Base-by-base conservation (phyloP, 768 basidiomycete species). In the button mushroom (Agaricus bisporus) region DNA sequence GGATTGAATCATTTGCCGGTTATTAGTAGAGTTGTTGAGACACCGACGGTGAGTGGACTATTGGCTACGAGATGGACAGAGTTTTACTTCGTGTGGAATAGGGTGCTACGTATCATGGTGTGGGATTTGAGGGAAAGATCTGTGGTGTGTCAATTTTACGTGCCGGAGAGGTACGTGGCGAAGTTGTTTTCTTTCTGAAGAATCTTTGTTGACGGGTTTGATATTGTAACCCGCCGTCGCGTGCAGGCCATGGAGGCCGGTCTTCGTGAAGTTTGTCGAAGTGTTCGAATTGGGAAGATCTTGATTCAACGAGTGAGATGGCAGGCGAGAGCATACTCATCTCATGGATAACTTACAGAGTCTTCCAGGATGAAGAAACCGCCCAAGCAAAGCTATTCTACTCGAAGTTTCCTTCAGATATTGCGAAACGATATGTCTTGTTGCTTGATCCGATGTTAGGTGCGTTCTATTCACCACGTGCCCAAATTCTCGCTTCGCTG, bases 371-470 rank as follows among this genome's bases (percentile, higher is more conserved):
- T 63, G 97, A 98, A 68, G 93, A 95, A 64, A 99, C 95, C 0
- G 80, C 90, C 1, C 77, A 85, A 52, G 89, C 97, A 0, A 98
- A 98, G 69, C 75, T 99, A 17, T 99, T 95, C 69, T 92, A 91
- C 66, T 84, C 86, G 38, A 91, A 92, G 73, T 86, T 98, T 48
- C 95, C 95, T 2, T 88, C 86, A 62, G 95, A 98, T 67, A 97
- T 98, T 54, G 85, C 89, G 0, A 73, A 77, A 32, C 85, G 97
- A 43, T 98, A 95, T 65, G 91, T 94, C 45, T 83, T 99, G 36
- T 82, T 99, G 12, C 81, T 99, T 18, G 95, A 99, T 66, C 95
- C 95, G 0, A 99, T 99, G 95, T 82, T 98, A 45, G 92, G 93
- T 92, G 61, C 48, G 85, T 60, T 36, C 44, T 8, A 41, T 14